Evolutionary conservation across 164 flowering plant genomes (phyloP).

Genomic region (Brasenia schreberi): DNA sequence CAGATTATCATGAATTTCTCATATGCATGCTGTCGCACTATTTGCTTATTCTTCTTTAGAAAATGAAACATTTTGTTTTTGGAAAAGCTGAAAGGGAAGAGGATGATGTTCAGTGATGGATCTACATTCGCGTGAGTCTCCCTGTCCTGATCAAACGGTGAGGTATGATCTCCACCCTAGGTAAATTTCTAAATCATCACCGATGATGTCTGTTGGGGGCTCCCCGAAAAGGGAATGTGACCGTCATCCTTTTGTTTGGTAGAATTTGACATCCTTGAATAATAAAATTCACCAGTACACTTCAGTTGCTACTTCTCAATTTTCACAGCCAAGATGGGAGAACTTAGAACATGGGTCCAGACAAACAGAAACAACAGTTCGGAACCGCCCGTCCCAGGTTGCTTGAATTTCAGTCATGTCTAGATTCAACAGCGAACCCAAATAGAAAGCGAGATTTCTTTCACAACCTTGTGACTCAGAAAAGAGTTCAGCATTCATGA

Average conservation of each 20-base stretch:
- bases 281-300: constrained; percentile 36
- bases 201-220: constrained; percentile 68
- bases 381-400: no score
- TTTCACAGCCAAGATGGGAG: constrained; percentile 58
- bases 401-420: no score
- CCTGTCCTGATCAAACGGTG: no score
- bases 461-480: constrained; percentile 73
- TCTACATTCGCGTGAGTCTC: no score
- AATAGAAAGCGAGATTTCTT: constrained; percentile 62
- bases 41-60: not conserved
- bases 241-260: constrained; percentile 80
- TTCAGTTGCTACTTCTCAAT: constrained; percentile 42
- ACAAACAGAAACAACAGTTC: no score
- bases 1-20: no score
- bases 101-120: constrained; percentile 13
- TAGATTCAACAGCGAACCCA: constrained; percentile 61
- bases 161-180: no score
- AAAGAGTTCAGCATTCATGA: no score
- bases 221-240: constrained; percentile 83
- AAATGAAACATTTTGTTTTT: not conserved
- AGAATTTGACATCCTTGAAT: constrained; percentile 44
- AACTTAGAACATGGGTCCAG: no score
- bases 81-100: constrained; percentile 63
- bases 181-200: no score
- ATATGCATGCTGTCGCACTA: no score